These are phyloP conservation scores for Yarrowia galli DNA, from an alignment of 1,139 yeast genomes.

Conservation along the genomic window DNA sequence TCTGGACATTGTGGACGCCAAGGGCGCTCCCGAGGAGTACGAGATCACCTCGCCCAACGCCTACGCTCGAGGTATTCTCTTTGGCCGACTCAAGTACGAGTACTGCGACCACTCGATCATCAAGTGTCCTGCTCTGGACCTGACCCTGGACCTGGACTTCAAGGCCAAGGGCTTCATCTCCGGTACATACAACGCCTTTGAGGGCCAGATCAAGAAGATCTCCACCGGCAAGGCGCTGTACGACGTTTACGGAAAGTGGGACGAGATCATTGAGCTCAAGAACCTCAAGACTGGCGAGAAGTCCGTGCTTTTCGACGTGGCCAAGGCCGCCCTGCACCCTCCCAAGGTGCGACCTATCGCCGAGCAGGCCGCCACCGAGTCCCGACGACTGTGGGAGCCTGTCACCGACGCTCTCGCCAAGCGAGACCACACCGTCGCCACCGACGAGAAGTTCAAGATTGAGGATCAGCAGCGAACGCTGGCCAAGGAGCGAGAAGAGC, in stretches of 20 bases:
- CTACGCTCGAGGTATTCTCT: constrained; percentile 91
- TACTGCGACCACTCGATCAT: constrained; percentile 89
- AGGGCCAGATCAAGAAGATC: constrained; percentile 68
- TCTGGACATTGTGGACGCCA: constrained; percentile 59
- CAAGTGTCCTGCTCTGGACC: constrained; percentile 65
- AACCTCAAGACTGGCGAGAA: constrained; percentile 59
- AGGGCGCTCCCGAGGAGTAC: constrained; percentile 66
- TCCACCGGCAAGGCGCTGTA: constrained; percentile 64
- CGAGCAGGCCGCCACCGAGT: constrained; percentile 83
- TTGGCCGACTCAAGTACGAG: constrained; percentile 89
- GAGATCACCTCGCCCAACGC: constrained; percentile 91
- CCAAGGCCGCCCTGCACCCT: constrained; percentile 57
- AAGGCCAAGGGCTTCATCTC: constrained; percentile 93
- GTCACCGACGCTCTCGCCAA: constrained; percentile 78
- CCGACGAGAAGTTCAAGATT: constrained; percentile 83
- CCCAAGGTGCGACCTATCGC: constrained; percentile 79
- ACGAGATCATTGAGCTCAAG: constrained; percentile 78
- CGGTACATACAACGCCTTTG: constrained; percentile 90
- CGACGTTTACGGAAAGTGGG: constrained; percentile 90
- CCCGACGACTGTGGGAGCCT: constrained; percentile 80
- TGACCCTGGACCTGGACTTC: constrained; percentile 85
- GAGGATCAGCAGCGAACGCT: constrained; percentile 81
- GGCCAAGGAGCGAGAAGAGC: constrained; percentile 77
- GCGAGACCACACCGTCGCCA: constrained; percentile 81
- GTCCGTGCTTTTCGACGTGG: constrained; percentile 69